These are phyloP conservation scores for Pythium monospermum DNA, from an alignment of 352 stramenopile species.

Conservation along the genomic window DNA sequence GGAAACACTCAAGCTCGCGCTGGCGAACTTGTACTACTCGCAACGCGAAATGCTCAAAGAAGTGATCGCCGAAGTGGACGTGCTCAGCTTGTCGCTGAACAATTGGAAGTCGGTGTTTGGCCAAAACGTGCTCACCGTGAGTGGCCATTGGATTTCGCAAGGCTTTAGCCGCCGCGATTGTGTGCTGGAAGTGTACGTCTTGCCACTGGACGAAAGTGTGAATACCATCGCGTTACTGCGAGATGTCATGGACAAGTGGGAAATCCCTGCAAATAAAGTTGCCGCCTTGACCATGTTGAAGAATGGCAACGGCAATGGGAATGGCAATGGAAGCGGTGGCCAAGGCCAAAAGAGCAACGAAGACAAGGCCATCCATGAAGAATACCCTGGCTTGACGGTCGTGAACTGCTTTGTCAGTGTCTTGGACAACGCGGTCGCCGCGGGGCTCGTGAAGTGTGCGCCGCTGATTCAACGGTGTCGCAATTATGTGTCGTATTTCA, in stretches of 20 bases:
- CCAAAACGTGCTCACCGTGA: slow-evolving; percentile 75
- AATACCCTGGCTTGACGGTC: slow-evolving; percentile 57
- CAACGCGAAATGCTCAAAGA: slow-evolving; percentile 79
- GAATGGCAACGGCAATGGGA: slow-evolving; percentile 26
- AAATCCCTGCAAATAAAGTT: slow-evolving; percentile 66
- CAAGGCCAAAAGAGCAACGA: too few relatives aligned
- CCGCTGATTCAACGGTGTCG: slow-evolving; percentile 56
- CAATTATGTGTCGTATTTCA: slow-evolving; percentile 82
- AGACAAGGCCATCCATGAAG: slow-evolving; percentile 52
- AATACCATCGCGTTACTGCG: slow-evolving; percentile 75
- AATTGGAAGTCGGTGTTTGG: slow-evolving; percentile 79
- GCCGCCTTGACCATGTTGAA: slow-evolving; percentile 66
- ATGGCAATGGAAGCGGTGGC: too few relatives aligned
- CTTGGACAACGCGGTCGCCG: slow-evolving; percentile 49
- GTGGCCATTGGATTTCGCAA: slow-evolving; percentile 72
- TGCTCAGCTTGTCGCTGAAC: slow-evolving; percentile 70
- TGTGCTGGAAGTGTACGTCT: slow-evolving; percentile 70
- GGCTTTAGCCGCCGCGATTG: slow-evolving; percentile 71
- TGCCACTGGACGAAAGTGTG: slow-evolving; percentile 67
- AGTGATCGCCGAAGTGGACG: slow-evolving; percentile 66
- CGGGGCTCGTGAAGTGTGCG: slow-evolving; percentile 51
- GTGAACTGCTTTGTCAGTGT: slow-evolving; percentile 69
- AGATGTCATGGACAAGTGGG: slow-evolving; percentile 82
- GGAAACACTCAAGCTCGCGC: slow-evolving; percentile 62
- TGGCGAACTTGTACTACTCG: slow-evolving; percentile 76